Evolutionary conservation across 2,329 filamentous ascomycete genomes (phyloP).

Genomic region (Aspergillus neotritici): DNA sequence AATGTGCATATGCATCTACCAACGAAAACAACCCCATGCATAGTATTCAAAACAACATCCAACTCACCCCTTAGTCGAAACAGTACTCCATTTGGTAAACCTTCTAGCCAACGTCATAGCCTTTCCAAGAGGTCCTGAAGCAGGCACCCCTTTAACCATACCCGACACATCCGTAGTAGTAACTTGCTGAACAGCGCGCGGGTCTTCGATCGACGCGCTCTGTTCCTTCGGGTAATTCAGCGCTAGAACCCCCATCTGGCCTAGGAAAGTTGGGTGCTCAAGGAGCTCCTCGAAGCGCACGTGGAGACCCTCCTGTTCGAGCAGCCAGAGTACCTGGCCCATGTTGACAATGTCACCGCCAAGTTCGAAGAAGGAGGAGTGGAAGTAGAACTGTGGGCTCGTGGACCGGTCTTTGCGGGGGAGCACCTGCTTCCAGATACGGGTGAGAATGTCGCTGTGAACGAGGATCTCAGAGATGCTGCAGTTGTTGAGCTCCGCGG

Average conservation of each 20-base stretch:
- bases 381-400: conserved; percentile 28
- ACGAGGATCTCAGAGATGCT: conserved; percentile 36
- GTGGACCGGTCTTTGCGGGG: conserved; percentile 12
- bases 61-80: conserved; percentile 19
- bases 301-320: conserved; percentile 37
- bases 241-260: conserved; percentile 35
- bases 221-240: conserved; percentile 23
- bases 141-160: no score
- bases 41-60: conserved; percentile 3
- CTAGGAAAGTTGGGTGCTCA: conserved; percentile 37
- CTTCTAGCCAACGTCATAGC: conserved; percentile 26
- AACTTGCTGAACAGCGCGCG: background rate
- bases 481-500: conserved; percentile 32
- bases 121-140: conserved; percentile 14
- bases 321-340: conserved; percentile 37
- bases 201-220: conserved; percentile 11
- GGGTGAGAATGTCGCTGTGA: conserved; percentile 35
- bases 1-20: conserved; percentile 1
- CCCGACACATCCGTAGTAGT: no score
- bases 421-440: conserved; percentile 38
- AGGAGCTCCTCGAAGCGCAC: conserved; percentile 38
- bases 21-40: conserved; percentile 1
- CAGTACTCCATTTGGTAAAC: conserved; percentile 22
- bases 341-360: conserved; percentile 40
- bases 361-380: conserved; percentile 39